phyloP scores from a whole-genome alignment of 2,329 filamentous ascomycete genomes.

The Penicillium verrucosum region DNA sequence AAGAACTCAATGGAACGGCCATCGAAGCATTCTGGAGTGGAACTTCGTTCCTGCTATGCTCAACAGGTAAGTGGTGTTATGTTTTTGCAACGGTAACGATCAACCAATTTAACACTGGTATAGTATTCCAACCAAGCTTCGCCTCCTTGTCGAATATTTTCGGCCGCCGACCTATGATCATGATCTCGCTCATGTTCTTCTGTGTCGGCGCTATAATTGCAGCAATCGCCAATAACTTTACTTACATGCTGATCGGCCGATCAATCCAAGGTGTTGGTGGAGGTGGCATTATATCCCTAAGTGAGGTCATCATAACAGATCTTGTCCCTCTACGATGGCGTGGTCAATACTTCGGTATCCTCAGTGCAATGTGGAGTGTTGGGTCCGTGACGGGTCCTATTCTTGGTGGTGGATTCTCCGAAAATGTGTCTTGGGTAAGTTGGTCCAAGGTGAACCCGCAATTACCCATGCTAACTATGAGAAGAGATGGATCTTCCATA shows the following conservation, averaged over 20 bases:
- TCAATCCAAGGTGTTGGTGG: slow-evolving; percentile 47
- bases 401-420: slow-evolving; percentile 42
- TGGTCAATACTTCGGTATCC: slow-evolving; percentile 41
- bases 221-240: slow-evolving; percentile 43
- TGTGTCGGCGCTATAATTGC: slow-evolving; percentile 45
- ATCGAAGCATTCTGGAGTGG: slow-evolving; percentile 52
- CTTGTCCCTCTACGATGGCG: slow-evolving; percentile 42
- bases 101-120: slow-evolving; percentile 14
- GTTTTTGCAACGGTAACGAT: neutral
- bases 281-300: slow-evolving; percentile 44
- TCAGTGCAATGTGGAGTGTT: slow-evolving; percentile 41
- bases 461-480: neutral
- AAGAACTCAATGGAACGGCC: slow-evolving; percentile 33
- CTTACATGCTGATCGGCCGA: slow-evolving; percentile 46
- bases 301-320: slow-evolving; percentile 46
- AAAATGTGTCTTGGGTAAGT: slow-evolving; percentile 40
- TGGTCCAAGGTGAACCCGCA: rapidly evolving
- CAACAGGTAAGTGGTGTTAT: slow-evolving; percentile 20
- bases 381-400: slow-evolving; percentile 42
- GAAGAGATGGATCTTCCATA: slow-evolving; percentile 39
- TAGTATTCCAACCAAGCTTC: slow-evolving; percentile 52
- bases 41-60: slow-evolving; percentile 47
- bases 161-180: slow-evolving; percentile 44
- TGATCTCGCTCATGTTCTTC: slow-evolving; percentile 44
- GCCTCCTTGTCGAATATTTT: slow-evolving; percentile 49